Evolutionary conservation across 1,284 basidiomycete species (phyloP), one percentile per base, ranked within the genome.

Genomic region (Stereum hirsutum): DNA sequence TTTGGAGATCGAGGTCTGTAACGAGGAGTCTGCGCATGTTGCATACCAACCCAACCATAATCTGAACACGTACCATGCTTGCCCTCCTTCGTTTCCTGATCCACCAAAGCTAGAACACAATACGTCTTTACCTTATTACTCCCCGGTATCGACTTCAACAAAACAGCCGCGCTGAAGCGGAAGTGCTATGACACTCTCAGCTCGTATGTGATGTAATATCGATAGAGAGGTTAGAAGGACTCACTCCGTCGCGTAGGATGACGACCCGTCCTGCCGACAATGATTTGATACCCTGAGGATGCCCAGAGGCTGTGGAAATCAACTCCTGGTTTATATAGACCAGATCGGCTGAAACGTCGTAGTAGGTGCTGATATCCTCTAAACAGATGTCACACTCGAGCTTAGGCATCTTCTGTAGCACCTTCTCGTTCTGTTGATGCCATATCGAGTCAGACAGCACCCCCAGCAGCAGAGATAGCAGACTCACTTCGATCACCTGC

Each of bases 261-360:
- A 99, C 78, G 12, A 98, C 77, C 39, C 96, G 71, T 0, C 94
- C 95, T 0, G 80, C 59, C 4, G 64, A 59, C 30, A 99, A 64
- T 3, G 77, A 65, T 63, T 88, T 91, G 21, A 68, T 66, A 4
- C 85, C 85, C 51, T 84, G 78, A 15, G 75, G 73, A 46, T 85
- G 74, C 20, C 63, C 61, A 2, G 74, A 61, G 0, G 84, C 87
- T 55, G 83, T 70, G n/a, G 70, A 64, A 39, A 94, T 57, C 25
- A 98, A 61, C 21, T 61, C 62, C 40, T 75, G 72, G 57, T 92
- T 93, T 42, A 75, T 57, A 17, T 75, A 66, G n/a, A 82, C 70
- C 37, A 91, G 71, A 12, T 78, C 75, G 11, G 66, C 62, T 5
- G 80, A 83, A n/a, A 78, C 62, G 52, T 96, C 85, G 56, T 98